A percentile compares a stretch with the other conserved stretches of the same genome.
These are phyloP conservation scores for Colletotrichum incanum DNA, from an alignment of 2,329 filamentous ascomycete genomes.

Conservation along the genomic window DNA sequence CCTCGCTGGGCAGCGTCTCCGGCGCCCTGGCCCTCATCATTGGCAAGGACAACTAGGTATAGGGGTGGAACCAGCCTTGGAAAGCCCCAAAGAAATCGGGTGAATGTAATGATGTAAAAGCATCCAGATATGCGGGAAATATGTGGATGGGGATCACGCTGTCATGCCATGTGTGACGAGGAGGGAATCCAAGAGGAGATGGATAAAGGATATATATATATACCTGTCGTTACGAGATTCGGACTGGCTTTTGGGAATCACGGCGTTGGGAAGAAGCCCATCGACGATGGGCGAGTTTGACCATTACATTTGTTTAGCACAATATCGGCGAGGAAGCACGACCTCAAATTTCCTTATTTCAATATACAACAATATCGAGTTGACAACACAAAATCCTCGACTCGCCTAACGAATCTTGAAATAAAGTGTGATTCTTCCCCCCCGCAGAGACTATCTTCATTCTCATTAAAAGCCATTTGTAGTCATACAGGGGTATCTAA, in stretches of 20 bases:
- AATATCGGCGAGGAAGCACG: constrained; percentile 8
- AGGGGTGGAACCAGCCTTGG: background rate
- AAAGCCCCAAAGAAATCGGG: background rate
- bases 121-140: constrained; percentile 24
- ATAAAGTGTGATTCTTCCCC: background rate
- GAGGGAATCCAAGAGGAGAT: background rate
- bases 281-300: background rate
- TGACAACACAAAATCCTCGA: background rate
- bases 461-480: background rate
- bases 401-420: background rate
- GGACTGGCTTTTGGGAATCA: background rate
- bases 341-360: constrained; percentile 2
- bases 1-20: constrained; percentile 15
- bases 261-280: constrained; percentile 12
- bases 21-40: constrained; percentile 16
- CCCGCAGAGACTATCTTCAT: background rate
- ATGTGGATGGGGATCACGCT: constrained; percentile 6
- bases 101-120: background rate
- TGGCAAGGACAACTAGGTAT: background rate
- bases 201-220: constrained; percentile 12
- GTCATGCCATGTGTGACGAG: background rate
- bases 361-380: background rate
- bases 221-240: constrained; percentile 32
- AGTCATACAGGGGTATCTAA: constrained; percentile 26
- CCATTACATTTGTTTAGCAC: background rate